Percentiles rank a stretch among this genome's conserved stretches.
phyloP scores from a whole-genome alignment of 2,329 filamentous ascomycete species.

The Zasmidium angulare region DNA sequence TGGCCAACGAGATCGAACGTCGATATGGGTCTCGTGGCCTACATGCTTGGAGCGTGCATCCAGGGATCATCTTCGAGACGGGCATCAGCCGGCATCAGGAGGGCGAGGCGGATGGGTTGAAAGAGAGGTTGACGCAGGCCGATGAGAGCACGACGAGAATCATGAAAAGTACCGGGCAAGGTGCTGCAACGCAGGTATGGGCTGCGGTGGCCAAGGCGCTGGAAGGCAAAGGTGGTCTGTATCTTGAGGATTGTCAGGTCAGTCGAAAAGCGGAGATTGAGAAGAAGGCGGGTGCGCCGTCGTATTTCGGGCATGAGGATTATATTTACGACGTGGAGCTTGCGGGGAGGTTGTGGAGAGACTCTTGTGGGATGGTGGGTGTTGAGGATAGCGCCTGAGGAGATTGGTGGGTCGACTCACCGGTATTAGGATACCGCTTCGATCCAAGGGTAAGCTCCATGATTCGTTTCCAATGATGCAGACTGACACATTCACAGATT shows the following conservation, averaged over 20 bases:
- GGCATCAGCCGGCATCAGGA: neutral
- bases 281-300: neutral
- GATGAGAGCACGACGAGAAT: neutral
- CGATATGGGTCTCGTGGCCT: slow-evolving; percentile 47
- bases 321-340: slow-evolving; percentile 41
- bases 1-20: slow-evolving; percentile 53
- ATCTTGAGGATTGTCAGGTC: slow-evolving; percentile 43
- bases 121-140: neutral
- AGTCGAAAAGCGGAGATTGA: slow-evolving; percentile 18
- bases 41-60: slow-evolving; percentile 49
- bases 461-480: too few species aligned
- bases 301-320: slow-evolving; percentile 30
- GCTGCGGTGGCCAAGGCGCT: slow-evolving; percentile 43
- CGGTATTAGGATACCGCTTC: too few species aligned
- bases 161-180: slow-evolving; percentile 40
- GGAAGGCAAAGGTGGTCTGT: slow-evolving; percentile 44
- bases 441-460: too few species aligned
- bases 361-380: slow-evolving; percentile 14
- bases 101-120: neutral
- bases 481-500: too few species aligned
- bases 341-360: slow-evolving; percentile 44
- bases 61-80: slow-evolving; percentile 26
- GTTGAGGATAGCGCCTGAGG: slow-evolving; percentile 9
- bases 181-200: slow-evolving; percentile 50
- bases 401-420: too few species aligned